Evolutionary conservation across 1,284 basidiomycete species (phyloP).

Genomic region (Ceratobasidium sp.): DNA sequence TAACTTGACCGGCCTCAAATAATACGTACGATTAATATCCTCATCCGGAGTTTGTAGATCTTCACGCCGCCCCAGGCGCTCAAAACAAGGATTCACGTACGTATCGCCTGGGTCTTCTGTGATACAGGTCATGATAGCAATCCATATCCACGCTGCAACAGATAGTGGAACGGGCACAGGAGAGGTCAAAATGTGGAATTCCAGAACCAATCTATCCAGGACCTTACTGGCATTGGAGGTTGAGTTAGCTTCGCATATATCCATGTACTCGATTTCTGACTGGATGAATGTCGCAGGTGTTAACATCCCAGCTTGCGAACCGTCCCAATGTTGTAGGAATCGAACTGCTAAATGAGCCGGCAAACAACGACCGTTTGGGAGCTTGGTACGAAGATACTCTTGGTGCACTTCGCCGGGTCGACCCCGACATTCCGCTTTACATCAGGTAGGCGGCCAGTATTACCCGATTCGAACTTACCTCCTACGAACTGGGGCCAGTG

Average conservation of each 20-base stretch:
- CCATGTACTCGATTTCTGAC: slow-evolving; percentile 3
- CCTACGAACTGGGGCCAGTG: slow-evolving; percentile 49
- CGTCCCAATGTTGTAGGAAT: slow-evolving; percentile 78
- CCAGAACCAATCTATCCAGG: slow-evolving; percentile 60
- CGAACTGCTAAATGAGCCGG: slow-evolving; percentile 86
- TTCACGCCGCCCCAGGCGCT: slow-evolving; percentile 80
- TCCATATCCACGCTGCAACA: slow-evolving; percentile 49
- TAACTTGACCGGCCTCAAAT: background rate
- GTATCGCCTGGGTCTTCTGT: background rate
- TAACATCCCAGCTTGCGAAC: slow-evolving; percentile 54
- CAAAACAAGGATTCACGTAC: slow-evolving; percentile 62
- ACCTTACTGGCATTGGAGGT: slow-evolving; percentile 57
- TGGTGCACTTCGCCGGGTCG: slow-evolving; percentile 60
- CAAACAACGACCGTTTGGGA: slow-evolving; percentile 60
- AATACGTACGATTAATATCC: background rate
- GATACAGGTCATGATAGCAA: background rate
- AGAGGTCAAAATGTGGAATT: slow-evolving; percentile 50
- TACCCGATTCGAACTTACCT: background rate
- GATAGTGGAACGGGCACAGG: slow-evolving; percentile 61
- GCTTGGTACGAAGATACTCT: slow-evolving; percentile 73
- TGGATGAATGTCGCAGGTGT: slow-evolving; percentile 47
- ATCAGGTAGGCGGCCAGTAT: slow-evolving; percentile 51
- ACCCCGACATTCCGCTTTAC: slow-evolving; percentile 69
- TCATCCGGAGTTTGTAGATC: slow-evolving; percentile 55
- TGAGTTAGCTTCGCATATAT: slow-evolving; percentile 46